phyloP scores from a whole-genome alignment of 345 rosid species.

The Fremontodendron californicum region DNA sequence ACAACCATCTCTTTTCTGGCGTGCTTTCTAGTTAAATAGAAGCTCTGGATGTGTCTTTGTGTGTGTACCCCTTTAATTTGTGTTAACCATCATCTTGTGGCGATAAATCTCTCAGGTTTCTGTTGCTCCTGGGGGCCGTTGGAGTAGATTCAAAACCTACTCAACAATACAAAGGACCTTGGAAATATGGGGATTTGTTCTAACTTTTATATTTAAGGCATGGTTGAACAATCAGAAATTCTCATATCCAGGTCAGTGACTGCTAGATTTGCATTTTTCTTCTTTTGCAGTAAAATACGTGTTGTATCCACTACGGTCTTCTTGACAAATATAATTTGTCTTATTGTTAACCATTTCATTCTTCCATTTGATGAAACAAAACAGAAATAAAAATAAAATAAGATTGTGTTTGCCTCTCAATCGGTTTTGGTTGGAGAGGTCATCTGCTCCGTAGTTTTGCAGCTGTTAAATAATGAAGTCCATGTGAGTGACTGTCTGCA shows the following conservation, averaged over 20 bases:
- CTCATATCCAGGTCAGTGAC: constrained; percentile 66
- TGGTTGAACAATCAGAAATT: constrained; percentile 85
- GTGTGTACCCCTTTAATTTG: background rate
- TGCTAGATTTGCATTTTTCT: background rate
- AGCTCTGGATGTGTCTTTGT: background rate
- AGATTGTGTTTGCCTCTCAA: background rate
- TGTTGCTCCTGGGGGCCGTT: constrained; percentile 90
- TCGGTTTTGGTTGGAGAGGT: background rate
- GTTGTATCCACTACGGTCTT: background rate
- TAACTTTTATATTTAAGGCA: constrained; percentile 64
- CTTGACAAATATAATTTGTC: background rate
- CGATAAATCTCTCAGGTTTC: constrained; percentile 57
- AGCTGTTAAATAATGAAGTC: background rate
- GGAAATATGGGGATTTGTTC: constrained; percentile 93
- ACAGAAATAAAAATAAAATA: background rate
- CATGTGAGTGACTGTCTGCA: background rate
- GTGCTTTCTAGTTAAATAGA: background rate
- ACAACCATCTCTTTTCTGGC: background rate
- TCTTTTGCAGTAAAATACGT: background rate
- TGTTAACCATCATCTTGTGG: background rate
- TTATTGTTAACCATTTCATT: background rate
- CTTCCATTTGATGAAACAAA: background rate
- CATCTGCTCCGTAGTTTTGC: background rate
- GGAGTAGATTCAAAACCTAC: constrained; percentile 93
- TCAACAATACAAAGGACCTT: constrained; percentile 85